Base-by-base conservation (phyloP, 768 basidiomycete species). In the Bullera alba region DNA sequence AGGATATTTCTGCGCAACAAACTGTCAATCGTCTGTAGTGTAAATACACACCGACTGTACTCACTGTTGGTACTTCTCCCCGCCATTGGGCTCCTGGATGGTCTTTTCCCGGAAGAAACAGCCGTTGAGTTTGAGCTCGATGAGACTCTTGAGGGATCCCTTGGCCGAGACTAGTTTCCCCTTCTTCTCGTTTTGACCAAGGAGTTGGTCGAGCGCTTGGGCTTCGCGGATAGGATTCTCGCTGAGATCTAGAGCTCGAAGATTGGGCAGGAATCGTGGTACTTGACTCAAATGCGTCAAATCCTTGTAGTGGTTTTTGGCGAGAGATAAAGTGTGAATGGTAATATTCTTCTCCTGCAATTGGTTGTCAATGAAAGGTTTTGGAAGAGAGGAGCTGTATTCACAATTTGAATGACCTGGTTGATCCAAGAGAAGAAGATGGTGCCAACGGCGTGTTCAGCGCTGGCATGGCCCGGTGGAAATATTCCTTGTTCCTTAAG, bases 1-100 rank as follows among this genome's bases (percentile, higher is more conserved):
- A 81, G 78, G 51, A 93, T 79, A 56, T 91, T 86, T 57, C 91
- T 91, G 65, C 26, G n/a, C n/a, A n/a, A n/a, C n/a, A 48, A 1
- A 6, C 8, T 21, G n/a, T 50, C 21, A 50, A 46, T 14, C 46
- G 2, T 54, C 4, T 17, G 23, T 15, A n/a, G 15, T 4, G 28
- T 2, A 44, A 26, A 36, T 19, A 70, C 58, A 80, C 76, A 51
- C 79, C 75, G 48, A 83, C 15, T 22, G 29, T 21, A 58, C 67
- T 54, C 17, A 69, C 62, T 64, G 62, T 46, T 65, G 22, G 87
- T 91, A 73, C 86, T 89, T 36, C 83, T 89, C 34, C 78, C 75
- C 54, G 87, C 74, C 37, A 87, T 80, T 48, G 88, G 72, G 73
- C 87, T 89, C 51, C 42, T 56, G 45, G 50, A 63, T 44, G 53